Evolutionary conservation across 768 basidiomycete species (phyloP).

Genomic region (Russula griseocarnosa): DNA sequence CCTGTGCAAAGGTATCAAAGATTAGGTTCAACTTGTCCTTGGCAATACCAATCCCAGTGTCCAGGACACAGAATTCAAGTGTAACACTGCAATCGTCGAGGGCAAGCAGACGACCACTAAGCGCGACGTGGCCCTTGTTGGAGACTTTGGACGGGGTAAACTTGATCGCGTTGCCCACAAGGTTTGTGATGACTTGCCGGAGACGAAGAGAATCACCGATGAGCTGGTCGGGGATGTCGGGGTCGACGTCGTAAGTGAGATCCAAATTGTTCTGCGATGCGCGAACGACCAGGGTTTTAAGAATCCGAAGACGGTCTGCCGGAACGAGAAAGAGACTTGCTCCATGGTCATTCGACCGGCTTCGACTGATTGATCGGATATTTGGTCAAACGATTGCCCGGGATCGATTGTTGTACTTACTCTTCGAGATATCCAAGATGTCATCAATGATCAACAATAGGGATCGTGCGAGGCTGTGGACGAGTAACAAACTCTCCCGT

Average conservation of each 20-base stretch:
- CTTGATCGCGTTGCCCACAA: conserved; percentile 96
- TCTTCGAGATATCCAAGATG: conserved; percentile 99
- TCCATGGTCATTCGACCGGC: conserved; percentile 99
- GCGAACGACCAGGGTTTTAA: conserved; percentile 94
- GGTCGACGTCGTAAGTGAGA: conserved; percentile 93
- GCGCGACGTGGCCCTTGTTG: conserved; percentile 87
- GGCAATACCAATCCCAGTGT: conserved; percentile 97
- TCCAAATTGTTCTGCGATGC: conserved; percentile 96
- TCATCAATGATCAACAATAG: conserved; percentile 97
- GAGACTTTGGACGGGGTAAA: conserved; percentile 76
- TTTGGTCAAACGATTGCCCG: too few relatives aligned
- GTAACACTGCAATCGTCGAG: conserved; percentile 81
- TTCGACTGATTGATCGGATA: conserved; percentile 65
- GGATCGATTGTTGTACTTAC: too few relatives aligned
- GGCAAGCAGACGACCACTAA: conserved; percentile 76
- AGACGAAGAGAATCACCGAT: conserved; percentile 94
- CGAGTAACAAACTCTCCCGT: conserved; percentile 90
- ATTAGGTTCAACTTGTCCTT: conserved; percentile 97
- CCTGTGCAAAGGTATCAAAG: conserved; percentile 98
- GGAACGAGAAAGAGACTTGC: conserved; percentile 91
- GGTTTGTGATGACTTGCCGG: conserved; percentile 91
- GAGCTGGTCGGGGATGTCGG: conserved; percentile 92
- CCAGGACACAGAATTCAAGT: conserved; percentile 94
- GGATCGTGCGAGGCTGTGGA: conserved; percentile 90
- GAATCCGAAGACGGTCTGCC: conserved; percentile 94